Base-by-base conservation (phyloP, 352 stramenopile genomes). In the Globisporangium echinulatum region DNA sequence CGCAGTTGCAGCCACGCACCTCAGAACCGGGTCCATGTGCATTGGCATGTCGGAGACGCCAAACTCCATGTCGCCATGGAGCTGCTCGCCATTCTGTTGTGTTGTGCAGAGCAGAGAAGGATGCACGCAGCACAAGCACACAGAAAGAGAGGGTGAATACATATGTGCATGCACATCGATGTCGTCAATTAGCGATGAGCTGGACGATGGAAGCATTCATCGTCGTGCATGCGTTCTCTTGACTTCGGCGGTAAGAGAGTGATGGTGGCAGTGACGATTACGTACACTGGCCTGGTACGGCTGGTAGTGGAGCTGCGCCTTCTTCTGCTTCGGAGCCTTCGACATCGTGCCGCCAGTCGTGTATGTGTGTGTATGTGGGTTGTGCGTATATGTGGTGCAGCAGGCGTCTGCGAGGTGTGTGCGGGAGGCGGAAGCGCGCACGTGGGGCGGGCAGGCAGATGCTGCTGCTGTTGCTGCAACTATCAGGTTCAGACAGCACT, bases 241-340 rank as follows among this genome's bases (percentile, higher is more conserved):
- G 4, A 36, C 15, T 50, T 50, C 46, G 46, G 46, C 17, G 46
- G 46, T 4, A 51, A 51, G 11, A 55, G 50, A 55, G 53, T 51
- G 59, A 65, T 56, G 49, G 58, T 47, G 25, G 44, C 14, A 15
- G 25, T 8, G 39, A 0, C n/a, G 39, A 62, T 66, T 62, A 67
- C 56, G 54, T 62, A 67, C 61, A 40, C 54, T 43, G 58, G 43
- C 33, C 71, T 92, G 82, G 71, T 92, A 92, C 10, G 82, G 82
- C 71, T 90, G 80, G 70, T 90, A 92, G 58, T 90, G 82, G 44
- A 87, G 71, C 66, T 86, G 71, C 52, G 60, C 60, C 61, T 86
- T 90, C 65, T 87, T 87, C 51, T 75, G 66, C 66, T 92, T 92
- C 40, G 82, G 82, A 13, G 80, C 82, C 61, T 92, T 92, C 52